Base-by-base conservation (phyloP, 2,329 filamentous ascomycete species). In the Alternaria conjuncta region DNA sequence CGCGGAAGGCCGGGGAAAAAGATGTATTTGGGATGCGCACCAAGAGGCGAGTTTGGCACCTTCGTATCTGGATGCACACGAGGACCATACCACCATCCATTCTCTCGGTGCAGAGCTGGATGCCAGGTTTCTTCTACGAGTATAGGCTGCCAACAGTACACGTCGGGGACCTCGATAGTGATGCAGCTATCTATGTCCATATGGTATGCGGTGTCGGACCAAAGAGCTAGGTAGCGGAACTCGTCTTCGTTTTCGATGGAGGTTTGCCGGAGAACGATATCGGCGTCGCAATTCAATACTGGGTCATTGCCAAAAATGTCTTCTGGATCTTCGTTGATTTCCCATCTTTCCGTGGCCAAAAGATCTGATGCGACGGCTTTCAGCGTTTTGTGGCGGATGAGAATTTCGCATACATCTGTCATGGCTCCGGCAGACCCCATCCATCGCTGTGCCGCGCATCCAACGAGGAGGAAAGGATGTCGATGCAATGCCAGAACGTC, bases 61-160 rank as follows among this genome's bases (percentile, higher is more conserved):
- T 57, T 57, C 7, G 55, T 50, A 11, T 56, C 32, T 18, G 57
- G 57, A 32, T 56, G 44, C 10, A 66, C 28, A 36, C 32, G 57
- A 18, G 61, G 61, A 26, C 57, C 57, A 57, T 45, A 64, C 55
- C 57, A 64, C 57, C 45, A 64, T 10, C 45, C 50, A 44, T 66
- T n/a, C 7, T 49, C 46, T 13, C 49, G 32, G 21, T 56, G 12
- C 10, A 64, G 13, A 30, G 55, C 61, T 50, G 61, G 62, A 18
- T 67, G 64, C 62, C 64, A 65, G 8, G 32, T 46, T 15, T 62
- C 54, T 62, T 67, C 55, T 1, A 67, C 47, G 10, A 57, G 55
- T 4, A 67, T 57, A 11, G 23, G 20, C 6, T 57, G 43, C 36
- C 46, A 65, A 20, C 51, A 43, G 43, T 63, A 63, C 6, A 63